Conservation (phyloP, 1,139 yeast species). For the Diutina rugosa region DNA sequence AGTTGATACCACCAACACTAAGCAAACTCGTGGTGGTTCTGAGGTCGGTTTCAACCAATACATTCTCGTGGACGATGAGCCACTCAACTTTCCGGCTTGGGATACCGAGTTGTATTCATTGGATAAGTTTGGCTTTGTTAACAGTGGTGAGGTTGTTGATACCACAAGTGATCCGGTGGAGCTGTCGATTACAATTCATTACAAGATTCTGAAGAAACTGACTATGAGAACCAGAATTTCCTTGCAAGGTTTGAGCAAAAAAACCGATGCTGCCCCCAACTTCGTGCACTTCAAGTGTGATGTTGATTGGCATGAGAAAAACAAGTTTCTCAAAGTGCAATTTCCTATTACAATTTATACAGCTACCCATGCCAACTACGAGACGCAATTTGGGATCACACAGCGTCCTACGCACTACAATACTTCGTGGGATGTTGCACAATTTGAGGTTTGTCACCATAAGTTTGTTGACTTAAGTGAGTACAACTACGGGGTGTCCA, state of each 20-base stretch:
- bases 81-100: slow-evolving; percentile 91
- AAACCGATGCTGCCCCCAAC: slow-evolving; percentile 16
- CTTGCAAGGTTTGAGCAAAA: slow-evolving; percentile 36
- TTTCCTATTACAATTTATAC: slow-evolving; percentile 77
- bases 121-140: slow-evolving; percentile 45
- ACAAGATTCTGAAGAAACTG: slow-evolving; percentile 42
- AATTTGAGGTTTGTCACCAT: slow-evolving; percentile 92
- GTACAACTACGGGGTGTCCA: slow-evolving; percentile 73
- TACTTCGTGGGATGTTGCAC: slow-evolving; percentile 92
- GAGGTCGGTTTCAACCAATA: slow-evolving; percentile 65
- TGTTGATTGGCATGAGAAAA: slow-evolving; percentile 81
- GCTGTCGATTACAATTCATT: slow-evolving; percentile 49
- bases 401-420: slow-evolving; percentile 89
- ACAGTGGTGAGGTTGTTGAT: slow-evolving; percentile 32
- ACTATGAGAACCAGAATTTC: slow-evolving; percentile 60
- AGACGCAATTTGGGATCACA: slow-evolving; percentile 87
- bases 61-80: slow-evolving; percentile 77
- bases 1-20: slow-evolving; percentile 38
- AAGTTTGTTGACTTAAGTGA: slow-evolving; percentile 89
- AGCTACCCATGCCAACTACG: slow-evolving; percentile 66
- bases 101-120: slow-evolving; percentile 85
- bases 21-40: slow-evolving; percentile 20
- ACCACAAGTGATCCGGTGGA: slow-evolving; percentile 43
- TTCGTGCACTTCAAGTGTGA: slow-evolving; percentile 43
- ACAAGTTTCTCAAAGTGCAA: slow-evolving; percentile 85